phyloP scores from a whole-genome alignment of 257 asterid species.

The Nicotiana tomentosiformis region DNA sequence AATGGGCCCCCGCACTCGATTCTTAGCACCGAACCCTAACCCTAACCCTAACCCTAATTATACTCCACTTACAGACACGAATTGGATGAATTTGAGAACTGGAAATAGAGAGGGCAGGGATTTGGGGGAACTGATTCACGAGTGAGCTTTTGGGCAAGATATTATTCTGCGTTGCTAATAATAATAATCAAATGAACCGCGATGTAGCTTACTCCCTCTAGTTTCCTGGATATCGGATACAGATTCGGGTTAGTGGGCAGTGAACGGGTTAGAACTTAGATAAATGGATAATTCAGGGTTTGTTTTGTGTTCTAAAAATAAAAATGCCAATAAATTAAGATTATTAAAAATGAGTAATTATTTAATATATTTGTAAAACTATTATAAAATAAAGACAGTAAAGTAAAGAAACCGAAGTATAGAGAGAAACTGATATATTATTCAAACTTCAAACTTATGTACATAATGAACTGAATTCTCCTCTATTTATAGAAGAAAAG shows the following conservation, averaged over 20 bases:
- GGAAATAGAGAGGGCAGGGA: not conserved
- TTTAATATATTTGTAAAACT: too few relatives aligned
- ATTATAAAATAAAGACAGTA: too few relatives aligned
- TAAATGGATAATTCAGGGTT: not conserved
- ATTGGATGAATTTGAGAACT: not conserved
- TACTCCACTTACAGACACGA: not conserved
- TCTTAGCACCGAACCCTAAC: constrained; percentile 13
- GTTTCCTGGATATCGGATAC: not conserved
- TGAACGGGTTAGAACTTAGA: not conserved
- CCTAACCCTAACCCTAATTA: constrained; percentile 40
- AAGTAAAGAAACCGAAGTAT: too few relatives aligned
- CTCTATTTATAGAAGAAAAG: too few relatives aligned
- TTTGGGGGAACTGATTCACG: not conserved
- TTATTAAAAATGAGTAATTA: too few relatives aligned
- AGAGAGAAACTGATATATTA: too few relatives aligned
- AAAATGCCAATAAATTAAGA: too few relatives aligned
- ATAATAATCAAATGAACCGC: not conserved
- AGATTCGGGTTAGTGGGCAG: not conserved
- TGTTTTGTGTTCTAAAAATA: not conserved
- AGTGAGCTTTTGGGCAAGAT: not conserved
- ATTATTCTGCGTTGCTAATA: not conserved
- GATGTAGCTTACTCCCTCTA: not conserved
- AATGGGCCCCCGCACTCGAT: constrained; percentile 11
- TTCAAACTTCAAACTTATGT: too few relatives aligned
- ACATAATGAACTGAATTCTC: too few relatives aligned